phyloP scores from a whole-genome alignment of 2,329 filamentous ascomycete genomes.

The Periconia sp. region DNA sequence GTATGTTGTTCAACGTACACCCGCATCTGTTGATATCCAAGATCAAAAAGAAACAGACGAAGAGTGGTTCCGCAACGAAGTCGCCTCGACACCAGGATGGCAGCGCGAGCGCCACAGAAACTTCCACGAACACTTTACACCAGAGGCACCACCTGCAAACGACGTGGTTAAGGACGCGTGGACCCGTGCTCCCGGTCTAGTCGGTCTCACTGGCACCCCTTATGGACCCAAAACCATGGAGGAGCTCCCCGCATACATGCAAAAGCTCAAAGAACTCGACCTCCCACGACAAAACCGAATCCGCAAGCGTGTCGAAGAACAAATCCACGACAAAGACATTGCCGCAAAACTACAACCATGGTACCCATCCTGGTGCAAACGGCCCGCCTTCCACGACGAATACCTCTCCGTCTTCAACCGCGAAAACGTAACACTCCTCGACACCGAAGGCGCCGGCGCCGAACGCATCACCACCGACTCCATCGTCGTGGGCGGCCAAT shows the following conservation, averaged over 20 bases:
- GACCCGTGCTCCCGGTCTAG: slow-evolving; percentile 31
- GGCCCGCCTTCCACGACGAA: slow-evolving; percentile 63
- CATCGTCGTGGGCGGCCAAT: slow-evolving; percentile 50
- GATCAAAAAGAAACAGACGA: slow-evolving; percentile 14
- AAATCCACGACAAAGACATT: slow-evolving; percentile 56
- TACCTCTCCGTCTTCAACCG: slow-evolving; percentile 63
- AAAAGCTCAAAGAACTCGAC: slow-evolving; percentile 15
- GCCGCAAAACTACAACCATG: slow-evolving; percentile 59
- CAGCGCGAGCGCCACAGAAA: slow-evolving; percentile 50
- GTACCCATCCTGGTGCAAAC: slow-evolving; percentile 66
- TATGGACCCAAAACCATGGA: slow-evolving; percentile 6
- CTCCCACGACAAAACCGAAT: slow-evolving; percentile 39
- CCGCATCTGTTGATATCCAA: slow-evolving; percentile 46
- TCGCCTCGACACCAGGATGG: slow-evolving; percentile 49
- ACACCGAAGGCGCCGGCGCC: slow-evolving; percentile 60
- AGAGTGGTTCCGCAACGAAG: slow-evolving; percentile 38
- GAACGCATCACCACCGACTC: slow-evolving; percentile 43
- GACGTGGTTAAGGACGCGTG: slow-evolving; percentile 54
- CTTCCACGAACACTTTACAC: slow-evolving; percentile 42
- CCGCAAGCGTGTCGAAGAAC: slow-evolving; percentile 50
- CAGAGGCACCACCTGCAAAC: slow-evolving; percentile 20
- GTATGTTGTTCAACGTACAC: slow-evolving; percentile 61
- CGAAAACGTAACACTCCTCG: slow-evolving; percentile 60
- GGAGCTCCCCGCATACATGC: slow-evolving; percentile 30
- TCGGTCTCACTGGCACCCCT: slow-evolving; percentile 3